Evolutionary conservation across 2,329 filamentous ascomycete species (phyloP).

Genomic region (Pseudogymnoascus sp.): DNA sequence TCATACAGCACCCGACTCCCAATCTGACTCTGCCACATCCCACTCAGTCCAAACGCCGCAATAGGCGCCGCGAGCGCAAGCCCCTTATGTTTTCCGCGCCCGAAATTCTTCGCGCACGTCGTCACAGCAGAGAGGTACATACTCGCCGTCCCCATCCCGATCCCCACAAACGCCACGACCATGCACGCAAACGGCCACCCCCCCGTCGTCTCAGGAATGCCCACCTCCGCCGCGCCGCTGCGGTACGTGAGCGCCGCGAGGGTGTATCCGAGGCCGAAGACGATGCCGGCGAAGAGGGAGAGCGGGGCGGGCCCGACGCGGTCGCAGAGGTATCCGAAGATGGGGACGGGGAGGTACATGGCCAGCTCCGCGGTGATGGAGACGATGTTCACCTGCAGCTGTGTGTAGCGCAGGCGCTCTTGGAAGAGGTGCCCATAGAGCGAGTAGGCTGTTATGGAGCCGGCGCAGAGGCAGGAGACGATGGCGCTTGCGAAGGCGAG

Average conservation of each 20-base stretch:
- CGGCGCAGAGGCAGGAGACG: constrained; percentile 65
- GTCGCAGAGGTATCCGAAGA: constrained; percentile 89
- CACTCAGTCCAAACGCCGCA: constrained; percentile 84
- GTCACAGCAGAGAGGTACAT: constrained; percentile 92
- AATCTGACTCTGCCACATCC: constrained; percentile 92
- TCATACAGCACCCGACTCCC: constrained; percentile 74
- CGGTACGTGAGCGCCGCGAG: constrained; percentile 73
- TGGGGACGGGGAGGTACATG: constrained; percentile 84
- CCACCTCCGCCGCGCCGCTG: constrained; percentile 41
- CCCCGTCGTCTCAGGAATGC: constrained; percentile 32
- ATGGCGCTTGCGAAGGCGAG: constrained; percentile 49
- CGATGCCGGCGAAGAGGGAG: constrained; percentile 60
- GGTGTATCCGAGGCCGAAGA: constrained; percentile 78
- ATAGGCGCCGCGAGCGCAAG: constrained; percentile 86
- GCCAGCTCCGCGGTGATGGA: constrained; percentile 81
- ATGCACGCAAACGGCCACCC: constrained; percentile 72
- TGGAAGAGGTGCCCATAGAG: constrained; percentile 91
- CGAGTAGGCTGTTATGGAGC: constrained; percentile 87
- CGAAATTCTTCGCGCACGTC: constrained; percentile 97
- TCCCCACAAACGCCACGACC: constrained; percentile 74
- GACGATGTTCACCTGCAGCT: constrained; percentile 86
- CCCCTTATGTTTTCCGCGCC: constrained; percentile 77
- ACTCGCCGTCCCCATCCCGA: constrained; percentile 76
- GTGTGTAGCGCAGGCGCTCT: constrained; percentile 75
- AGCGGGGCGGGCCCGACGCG: constrained; percentile 74